Evolutionary conservation across 75 land plant species (phyloP), one percentile per base, ranked within the genome.

Genomic region (Cupressus sempervirens): DNA sequence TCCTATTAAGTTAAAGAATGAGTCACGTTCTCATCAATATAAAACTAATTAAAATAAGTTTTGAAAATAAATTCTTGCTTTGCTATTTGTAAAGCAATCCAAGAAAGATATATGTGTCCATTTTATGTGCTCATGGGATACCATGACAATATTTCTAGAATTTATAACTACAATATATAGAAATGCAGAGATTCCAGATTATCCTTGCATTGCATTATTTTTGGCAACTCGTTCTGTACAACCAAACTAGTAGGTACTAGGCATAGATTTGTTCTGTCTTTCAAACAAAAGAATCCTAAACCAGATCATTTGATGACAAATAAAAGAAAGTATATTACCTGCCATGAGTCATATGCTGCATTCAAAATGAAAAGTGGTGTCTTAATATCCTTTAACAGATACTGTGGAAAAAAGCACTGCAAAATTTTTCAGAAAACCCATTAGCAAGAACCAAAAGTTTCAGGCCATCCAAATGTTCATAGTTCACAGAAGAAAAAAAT

Each of bases 381-480:
- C 86, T 86, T 84, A 9, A 96, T 94, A 76, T 88, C 84, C 12
- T 82, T 67, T 84, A 94, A 86, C n/a, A 91, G 86, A 84, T 97
- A 90, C 83, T 96, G 96, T 29, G 99, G 98, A 85, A 97, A 97
- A 72, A 97, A 92, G 77, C 96, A 96, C 99, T 97, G 95, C 92
- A 56, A 81, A 72, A 32, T 72, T 52, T 54, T 62, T 29, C 40
- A n/a, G 62, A n/a, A 20, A 26, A 54, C 35, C 70, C 41, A 32
- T 86, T 46, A 38, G 88, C n/a, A 74, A 15, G 73, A 10, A 54
- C 36, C 45, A 16, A 82, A 23, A 68, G 46, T 54, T 30, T 79
- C 54, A 77, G 9, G 48, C 36, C 32, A 34, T 40, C 80, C 13
- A 62, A 65, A 76, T 18, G 40, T 11, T n/a, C 41, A 54, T 38